Percentiles rank a stretch among this genome's conserved stretches.
These are phyloP conservation scores for Piedraia hortae DNA, from an alignment of 2,329 filamentous ascomycete genomes.

Conservation along the genomic window DNA sequence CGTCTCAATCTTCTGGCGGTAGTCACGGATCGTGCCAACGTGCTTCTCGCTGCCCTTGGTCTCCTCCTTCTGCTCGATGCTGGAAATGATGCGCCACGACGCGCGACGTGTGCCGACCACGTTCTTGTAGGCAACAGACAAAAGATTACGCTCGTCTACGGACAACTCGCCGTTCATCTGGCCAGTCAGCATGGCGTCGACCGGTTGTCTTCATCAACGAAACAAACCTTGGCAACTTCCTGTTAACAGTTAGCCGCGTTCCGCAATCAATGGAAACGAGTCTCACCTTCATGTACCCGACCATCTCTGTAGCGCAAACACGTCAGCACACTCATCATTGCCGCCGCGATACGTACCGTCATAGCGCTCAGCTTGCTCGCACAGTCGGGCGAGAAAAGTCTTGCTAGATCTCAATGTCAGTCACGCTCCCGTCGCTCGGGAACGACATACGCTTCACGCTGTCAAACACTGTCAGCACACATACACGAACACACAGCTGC, in stretches of 20 bases:
- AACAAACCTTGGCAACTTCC: constrained; percentile 77
- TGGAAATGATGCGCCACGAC: constrained; percentile 97
- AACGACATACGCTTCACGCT: no score
- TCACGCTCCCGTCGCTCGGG: no score
- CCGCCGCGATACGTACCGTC: constrained; percentile 36
- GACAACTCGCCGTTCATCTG: constrained; percentile 39
- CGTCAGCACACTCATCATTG: constrained; percentile 6
- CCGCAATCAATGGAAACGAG: constrained; percentile 1
- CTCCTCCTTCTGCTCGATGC: constrained; percentile 99
- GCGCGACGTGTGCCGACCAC: constrained; percentile 94
- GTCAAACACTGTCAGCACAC: no score
- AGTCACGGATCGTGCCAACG: constrained; percentile 77
- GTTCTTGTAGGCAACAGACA: constrained; percentile 99
- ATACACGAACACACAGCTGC: no score
- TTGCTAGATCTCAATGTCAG: no score
- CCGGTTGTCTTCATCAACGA: constrained; percentile 2
- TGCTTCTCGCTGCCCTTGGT: constrained; percentile 94
- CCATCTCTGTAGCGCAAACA: constrained; percentile 41
- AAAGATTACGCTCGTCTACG: constrained; percentile 58
- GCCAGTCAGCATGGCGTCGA: constrained; percentile 3
- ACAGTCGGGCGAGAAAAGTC: constrained; percentile 98
- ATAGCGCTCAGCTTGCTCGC: constrained; percentile 99
- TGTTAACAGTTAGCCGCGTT: constrained; percentile 14
- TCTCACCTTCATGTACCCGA: constrained; percentile 86
- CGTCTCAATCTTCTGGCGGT: constrained; percentile 92